Percentiles rank a stretch among this genome's conserved stretches.
Conservation (phyloP, 495 filamentous ascomycete genomes). For the Penicillium silybi region DNA sequence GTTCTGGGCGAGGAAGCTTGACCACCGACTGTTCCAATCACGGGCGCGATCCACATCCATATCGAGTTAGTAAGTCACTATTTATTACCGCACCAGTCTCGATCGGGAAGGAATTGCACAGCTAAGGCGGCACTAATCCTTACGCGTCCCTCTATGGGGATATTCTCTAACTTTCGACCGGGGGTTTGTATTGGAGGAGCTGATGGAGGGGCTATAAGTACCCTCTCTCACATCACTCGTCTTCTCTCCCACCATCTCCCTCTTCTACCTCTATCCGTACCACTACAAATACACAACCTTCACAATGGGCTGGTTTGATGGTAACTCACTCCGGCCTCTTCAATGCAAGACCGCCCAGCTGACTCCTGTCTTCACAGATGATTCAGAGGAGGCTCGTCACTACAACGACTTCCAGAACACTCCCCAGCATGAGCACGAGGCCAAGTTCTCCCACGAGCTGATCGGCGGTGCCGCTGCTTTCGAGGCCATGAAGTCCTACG, state of each 20-base stretch:
- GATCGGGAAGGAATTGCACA: background rate
- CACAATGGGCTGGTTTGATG: constrained; percentile 12
- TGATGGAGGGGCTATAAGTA: background rate
- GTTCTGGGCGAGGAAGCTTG: background rate
- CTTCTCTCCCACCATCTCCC: background rate
- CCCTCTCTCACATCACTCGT: background rate
- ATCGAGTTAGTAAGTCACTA: background rate
- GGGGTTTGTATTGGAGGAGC: background rate
- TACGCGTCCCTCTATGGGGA: background rate
- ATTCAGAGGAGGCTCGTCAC: constrained; percentile 24
- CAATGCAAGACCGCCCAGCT: background rate
- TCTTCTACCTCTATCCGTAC: background rate
- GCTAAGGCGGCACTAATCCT: background rate
- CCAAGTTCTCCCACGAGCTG: constrained; percentile 61
- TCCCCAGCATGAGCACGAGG: constrained; percentile 41
- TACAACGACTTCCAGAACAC: constrained; percentile 49
- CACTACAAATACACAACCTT: background rate
- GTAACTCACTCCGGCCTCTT: background rate
- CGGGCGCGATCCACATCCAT: background rate
- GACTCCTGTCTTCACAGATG: constrained; percentile 10
- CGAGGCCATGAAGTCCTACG: constrained; percentile 70
- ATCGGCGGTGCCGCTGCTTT: constrained; percentile 69
- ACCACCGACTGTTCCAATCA: background rate
- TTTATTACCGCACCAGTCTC: background rate
- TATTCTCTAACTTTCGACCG: background rate